phyloP scores from a whole-genome alignment of 257 asterid species.

The Solanum paucissectum region DNA sequence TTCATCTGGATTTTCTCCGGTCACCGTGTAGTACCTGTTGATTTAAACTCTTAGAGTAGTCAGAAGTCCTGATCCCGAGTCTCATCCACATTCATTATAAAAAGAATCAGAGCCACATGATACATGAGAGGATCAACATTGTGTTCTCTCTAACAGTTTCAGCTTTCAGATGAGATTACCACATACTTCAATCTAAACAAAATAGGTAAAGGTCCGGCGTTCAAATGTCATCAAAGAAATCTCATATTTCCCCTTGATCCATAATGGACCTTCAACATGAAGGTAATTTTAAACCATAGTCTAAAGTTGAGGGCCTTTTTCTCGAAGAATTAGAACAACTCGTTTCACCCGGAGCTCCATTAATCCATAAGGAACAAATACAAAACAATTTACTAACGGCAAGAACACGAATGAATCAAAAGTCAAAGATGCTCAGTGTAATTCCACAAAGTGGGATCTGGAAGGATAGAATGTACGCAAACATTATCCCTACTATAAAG shows the following conservation, averaged over 20 bases:
- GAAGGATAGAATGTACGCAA: background rate
- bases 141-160: background rate
- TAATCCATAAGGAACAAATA: background rate
- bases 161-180: background rate
- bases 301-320: background rate
- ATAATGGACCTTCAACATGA: background rate
- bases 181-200: background rate
- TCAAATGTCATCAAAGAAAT: background rate
- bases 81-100: background rate
- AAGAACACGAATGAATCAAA: background rate
- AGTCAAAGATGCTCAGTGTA: background rate
- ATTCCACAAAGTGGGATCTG: background rate
- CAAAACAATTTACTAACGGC: background rate
- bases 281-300: background rate
- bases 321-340: background rate
- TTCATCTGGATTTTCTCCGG: constrained; percentile 62
- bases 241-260: background rate
- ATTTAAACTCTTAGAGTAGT: background rate
- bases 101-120: background rate
- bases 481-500: accelerated
- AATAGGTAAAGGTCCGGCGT: background rate
- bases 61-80: background rate
- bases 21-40: constrained; percentile 43
- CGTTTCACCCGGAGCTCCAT: background rate
- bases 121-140: background rate